phyloP scores from a whole-genome alignment of 768 basidiomycete genomes.

The Candolleomyces aberdarensis region DNA sequence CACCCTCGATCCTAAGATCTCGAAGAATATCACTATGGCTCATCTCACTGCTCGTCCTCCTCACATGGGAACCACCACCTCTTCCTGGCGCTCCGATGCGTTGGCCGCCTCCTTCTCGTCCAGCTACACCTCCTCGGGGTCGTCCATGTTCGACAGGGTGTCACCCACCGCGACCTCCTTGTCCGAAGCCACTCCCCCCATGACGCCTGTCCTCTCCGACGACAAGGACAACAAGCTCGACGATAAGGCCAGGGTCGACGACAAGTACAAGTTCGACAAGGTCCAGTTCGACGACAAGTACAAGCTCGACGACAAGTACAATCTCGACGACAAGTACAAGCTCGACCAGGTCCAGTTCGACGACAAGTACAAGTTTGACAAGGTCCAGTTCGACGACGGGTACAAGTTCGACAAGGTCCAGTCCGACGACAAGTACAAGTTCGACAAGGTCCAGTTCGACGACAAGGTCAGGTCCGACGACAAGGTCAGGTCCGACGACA shows the following conservation, averaged over 20 bases:
- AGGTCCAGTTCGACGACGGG: too few relatives aligned
- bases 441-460: not conserved
- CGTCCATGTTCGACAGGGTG: constrained; percentile 9
- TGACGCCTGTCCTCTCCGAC: constrained; percentile 13
- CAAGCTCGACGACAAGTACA: not conserved
- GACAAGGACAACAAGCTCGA: not conserved
- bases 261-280: too few relatives aligned
- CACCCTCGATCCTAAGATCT: not conserved
- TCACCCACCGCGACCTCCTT: constrained; percentile 10
- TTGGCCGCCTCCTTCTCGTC: not conserved
- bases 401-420: not conserved
- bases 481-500: not conserved
- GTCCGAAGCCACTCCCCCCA: constrained; percentile 19
- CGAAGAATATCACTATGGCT: not conserved
- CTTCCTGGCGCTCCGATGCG: not conserved
- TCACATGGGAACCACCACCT: not conserved
- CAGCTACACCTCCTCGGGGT: constrained; percentile 11
- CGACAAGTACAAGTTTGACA: too few relatives aligned
- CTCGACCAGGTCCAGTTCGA: not conserved
- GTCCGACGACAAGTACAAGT: not conserved
- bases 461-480: not conserved
- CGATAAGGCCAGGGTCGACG: too few relatives aligned
- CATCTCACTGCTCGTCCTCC: not conserved
- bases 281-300: too few relatives aligned
- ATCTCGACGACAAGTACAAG: not conserved